A percentile compares a stretch with the other conserved stretches of the same genome.
phyloP scores from a whole-genome alignment of 192 early-diverging fungal genomes.

The Umbelopsis ramanniana region DNA sequence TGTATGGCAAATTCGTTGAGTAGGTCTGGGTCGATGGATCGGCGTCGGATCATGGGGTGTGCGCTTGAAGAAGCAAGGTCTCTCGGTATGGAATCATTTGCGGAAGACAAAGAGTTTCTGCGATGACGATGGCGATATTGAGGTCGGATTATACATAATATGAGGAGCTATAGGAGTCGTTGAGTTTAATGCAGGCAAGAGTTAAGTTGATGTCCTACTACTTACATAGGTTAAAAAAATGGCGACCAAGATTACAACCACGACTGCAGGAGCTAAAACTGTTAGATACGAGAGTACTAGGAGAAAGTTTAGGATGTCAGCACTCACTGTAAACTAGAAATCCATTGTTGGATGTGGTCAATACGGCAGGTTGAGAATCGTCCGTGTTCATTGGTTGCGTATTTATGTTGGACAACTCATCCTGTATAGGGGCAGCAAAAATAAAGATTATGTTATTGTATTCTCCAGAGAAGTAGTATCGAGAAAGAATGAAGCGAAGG shows the following conservation, averaged over 20 bases:
- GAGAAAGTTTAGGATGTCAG: not conserved
- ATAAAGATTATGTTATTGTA: too few species aligned
- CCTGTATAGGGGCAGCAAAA: not conserved
- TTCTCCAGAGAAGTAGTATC: too few species aligned
- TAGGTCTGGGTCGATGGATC: not conserved
- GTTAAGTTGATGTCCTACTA: too few species aligned
- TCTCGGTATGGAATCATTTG: not conserved
- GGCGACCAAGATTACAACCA: slow-evolving; percentile 8
- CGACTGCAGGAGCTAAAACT: not conserved
- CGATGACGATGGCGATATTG: not conserved
- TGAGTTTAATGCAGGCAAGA: not conserved
- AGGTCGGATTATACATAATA: slow-evolving; percentile 9
- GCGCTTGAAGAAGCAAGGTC: not conserved
- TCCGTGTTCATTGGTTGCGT: not conserved
- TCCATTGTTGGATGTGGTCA: not conserved
- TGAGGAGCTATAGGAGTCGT: not conserved
- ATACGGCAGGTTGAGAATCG: not conserved
- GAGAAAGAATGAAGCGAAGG: not conserved
- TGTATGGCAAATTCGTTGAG: not conserved
- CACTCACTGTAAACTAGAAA: slow-evolving; percentile 9
- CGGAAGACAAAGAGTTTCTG: not conserved
- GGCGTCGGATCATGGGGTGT: not conserved
- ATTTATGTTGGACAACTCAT: slow-evolving; percentile 1
- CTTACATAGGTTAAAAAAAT: slow-evolving; percentile 13
- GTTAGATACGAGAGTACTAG: too few species aligned